Conservation (phyloP, 352 stramenopile genomes). For the Pythium vanterpoolii region DNA sequence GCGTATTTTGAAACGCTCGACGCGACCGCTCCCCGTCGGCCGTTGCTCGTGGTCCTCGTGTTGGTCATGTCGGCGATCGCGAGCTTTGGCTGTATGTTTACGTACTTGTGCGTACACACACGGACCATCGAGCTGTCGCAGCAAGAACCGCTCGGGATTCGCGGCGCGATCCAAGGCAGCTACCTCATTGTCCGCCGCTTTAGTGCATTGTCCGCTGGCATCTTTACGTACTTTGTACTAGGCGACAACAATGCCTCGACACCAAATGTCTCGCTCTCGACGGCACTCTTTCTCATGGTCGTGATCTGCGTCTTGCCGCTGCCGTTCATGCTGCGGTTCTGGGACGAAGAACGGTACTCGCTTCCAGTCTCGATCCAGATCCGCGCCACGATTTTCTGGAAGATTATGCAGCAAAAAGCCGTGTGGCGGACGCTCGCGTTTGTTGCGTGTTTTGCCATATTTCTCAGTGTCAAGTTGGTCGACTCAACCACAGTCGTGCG, state of each 20-base stretch:
- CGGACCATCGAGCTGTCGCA: conserved; percentile 36
- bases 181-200: conserved; percentile 33
- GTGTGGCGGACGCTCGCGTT: conserved; percentile 41
- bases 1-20: conserved; percentile 13
- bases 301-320: conserved; percentile 29
- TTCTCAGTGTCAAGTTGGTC: conserved; percentile 28
- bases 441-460: conserved; percentile 38
- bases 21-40: neutral
- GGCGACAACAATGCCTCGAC: neutral
- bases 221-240: conserved; percentile 2
- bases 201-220: conserved; percentile 5
- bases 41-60: conserved; percentile 16
- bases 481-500: conserved; percentile 16
- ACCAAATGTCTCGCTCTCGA: conserved; percentile 22
- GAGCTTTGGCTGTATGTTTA: conserved; percentile 35
- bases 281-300: conserved; percentile 27
- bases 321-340: conserved; percentile 31
- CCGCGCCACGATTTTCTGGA: conserved; percentile 38
- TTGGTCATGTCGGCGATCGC: conserved; percentile 27
- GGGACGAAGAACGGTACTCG: conserved; percentile 33
- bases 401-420: conserved; percentile 46
- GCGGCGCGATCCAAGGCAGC: conserved; percentile 22
- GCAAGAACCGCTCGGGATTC: conserved; percentile 27
- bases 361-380: conserved; percentile 29
- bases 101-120: conserved; percentile 32